A percentile compares a stretch with the other conserved stretches of the same genome.
phyloP scores from a whole-genome alignment of 1,284 basidiomycete species.

The Ceratobasidium sp. region DNA sequence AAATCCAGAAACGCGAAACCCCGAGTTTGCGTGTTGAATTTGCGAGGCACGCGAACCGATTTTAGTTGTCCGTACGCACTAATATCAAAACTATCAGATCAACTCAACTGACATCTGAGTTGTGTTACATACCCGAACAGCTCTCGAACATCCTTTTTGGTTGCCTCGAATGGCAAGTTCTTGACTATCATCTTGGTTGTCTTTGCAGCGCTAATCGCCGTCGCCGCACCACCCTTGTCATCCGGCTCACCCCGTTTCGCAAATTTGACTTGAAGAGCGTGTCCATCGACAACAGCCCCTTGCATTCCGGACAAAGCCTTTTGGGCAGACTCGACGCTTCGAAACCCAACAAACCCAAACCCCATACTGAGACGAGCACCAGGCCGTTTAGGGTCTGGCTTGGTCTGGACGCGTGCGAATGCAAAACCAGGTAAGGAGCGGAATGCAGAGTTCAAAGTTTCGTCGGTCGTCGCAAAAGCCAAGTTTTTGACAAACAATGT shows the following conservation, averaged over 20 bases:
- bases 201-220: conserved; percentile 52
- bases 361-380: conserved; percentile 80
- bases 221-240: conserved; percentile 49
- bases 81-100: background rate
- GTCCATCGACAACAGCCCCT: conserved; percentile 86
- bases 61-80: conserved; percentile 92
- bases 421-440: conserved; percentile 80
- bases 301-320: conserved; percentile 81
- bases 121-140: conserved; percentile 73
- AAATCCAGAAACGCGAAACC: conserved; percentile 98
- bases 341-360: conserved; percentile 95
- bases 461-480: conserved; percentile 85
- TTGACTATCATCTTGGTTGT: conserved; percentile 95
- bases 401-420: conserved; percentile 92
- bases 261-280: conserved; percentile 83
- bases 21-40: conserved; percentile 82
- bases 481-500: conserved; percentile 97
- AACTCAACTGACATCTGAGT: background rate
- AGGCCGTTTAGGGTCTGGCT: conserved; percentile 80
- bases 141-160: conserved; percentile 89
- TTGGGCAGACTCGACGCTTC: conserved; percentile 72
- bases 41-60: conserved; percentile 86
- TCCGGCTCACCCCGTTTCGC: conserved; percentile 60
- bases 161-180: conserved; percentile 96
- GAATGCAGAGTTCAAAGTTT: conserved; percentile 74